phyloP scores from a whole-genome alignment of 2,329 filamentous ascomycete species.

The Fusarium incarnatum region DNA sequence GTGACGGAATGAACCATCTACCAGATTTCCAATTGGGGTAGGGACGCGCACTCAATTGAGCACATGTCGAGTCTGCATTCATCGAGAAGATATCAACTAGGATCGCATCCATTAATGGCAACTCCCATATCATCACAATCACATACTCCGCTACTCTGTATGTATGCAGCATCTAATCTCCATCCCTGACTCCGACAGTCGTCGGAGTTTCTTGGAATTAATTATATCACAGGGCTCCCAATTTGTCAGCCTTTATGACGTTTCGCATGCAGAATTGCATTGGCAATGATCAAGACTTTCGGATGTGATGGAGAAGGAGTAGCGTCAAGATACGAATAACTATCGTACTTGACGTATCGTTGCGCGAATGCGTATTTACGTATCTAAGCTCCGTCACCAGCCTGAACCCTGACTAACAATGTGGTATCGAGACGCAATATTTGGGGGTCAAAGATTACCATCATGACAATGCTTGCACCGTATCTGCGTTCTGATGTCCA shows the following conservation, averaged over 20 bases:
- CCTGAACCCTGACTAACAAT: not conserved
- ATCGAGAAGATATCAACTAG: conserved; percentile 1
- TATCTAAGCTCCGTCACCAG: conserved; percentile 22
- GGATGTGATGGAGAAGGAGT: conserved; percentile 1
- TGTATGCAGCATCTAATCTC: not conserved
- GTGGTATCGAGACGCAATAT: not conserved
- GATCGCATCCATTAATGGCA: conserved; percentile 11
- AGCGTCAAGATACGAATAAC: conserved; percentile 16
- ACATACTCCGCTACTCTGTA: not conserved
- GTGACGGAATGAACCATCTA: conserved; percentile 17
- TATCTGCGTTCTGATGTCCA: conserved; percentile 5
- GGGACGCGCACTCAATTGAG: conserved; percentile 16
- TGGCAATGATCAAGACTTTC: not conserved
- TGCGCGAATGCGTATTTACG: conserved; percentile 21
- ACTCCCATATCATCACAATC: conserved; percentile 9
- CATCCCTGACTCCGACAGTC: conserved; percentile 2
- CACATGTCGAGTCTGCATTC: conserved; percentile 5
- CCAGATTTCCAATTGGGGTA: conserved; percentile 3
- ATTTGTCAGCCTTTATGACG: conserved; percentile 28
- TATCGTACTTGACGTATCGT: not conserved
- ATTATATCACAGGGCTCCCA: not conserved
- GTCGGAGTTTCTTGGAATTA: conserved; percentile 12
- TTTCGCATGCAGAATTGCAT: conserved; percentile 4
- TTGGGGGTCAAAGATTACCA: conserved; percentile 13
- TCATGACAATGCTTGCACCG: not conserved